Percentiles rank a stretch among this genome's conserved stretches.
phyloP scores from a whole-genome alignment of 2,329 filamentous ascomycete genomes.

The Aspergillus nomiae region DNA sequence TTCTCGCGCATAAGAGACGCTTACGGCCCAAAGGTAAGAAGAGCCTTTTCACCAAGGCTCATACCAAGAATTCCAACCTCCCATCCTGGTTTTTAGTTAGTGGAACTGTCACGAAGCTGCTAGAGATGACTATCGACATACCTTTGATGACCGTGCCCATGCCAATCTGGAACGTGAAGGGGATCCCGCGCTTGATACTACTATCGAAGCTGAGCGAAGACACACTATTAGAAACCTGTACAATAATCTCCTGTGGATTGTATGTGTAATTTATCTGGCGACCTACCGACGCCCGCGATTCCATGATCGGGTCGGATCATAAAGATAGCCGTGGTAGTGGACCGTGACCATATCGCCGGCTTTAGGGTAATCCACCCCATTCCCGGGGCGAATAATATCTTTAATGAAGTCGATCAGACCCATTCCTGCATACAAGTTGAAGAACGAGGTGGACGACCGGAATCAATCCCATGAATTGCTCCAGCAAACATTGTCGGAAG shows the following conservation, averaged over 20 bases:
- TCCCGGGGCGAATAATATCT: constrained; percentile 22
- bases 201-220: constrained; percentile 17
- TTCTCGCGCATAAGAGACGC: not conserved
- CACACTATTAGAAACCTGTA: not conserved
- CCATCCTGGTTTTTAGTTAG: constrained; percentile 15
- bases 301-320: constrained; percentile 22
- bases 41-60: constrained; percentile 22
- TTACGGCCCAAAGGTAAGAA: constrained; percentile 23
- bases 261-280: not conserved
- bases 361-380: constrained; percentile 22
- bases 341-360: constrained; percentile 22
- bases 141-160: constrained; percentile 23
- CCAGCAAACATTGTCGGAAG: not conserved
- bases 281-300: constrained; percentile 20
- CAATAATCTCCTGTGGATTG: not conserved
- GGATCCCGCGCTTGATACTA: constrained; percentile 21
- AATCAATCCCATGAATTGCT: not conserved
- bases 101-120: not conserved
- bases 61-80: constrained; percentile 20
- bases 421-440: constrained; percentile 4
- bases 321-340: constrained; percentile 24
- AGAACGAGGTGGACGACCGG: not conserved
- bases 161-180: constrained; percentile 21
- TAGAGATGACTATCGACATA: not conserved
- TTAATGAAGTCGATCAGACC: constrained; percentile 23